phyloP scores from a whole-genome alignment of 192 early-diverging fungal species.

The Mortierella alpina region DNA sequence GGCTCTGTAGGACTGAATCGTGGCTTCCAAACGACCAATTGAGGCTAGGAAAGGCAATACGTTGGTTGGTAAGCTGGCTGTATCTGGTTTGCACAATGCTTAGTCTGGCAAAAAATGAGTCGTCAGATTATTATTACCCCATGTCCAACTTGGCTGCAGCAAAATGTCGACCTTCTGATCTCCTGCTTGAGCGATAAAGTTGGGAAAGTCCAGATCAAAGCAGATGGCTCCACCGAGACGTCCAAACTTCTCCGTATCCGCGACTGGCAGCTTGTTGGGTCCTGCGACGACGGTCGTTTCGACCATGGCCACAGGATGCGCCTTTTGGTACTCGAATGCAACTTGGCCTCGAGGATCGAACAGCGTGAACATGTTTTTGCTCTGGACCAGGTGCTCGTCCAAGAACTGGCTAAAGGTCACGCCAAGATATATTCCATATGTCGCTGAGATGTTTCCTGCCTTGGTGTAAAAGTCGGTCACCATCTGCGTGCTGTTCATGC shows the following conservation, averaged over 20 bases:
- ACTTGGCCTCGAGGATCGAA: conserved; percentile 42
- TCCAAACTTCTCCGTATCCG: conserved; percentile 51
- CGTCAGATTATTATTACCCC: conserved; percentile 36
- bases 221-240: conserved; percentile 57
- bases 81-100: too few relatives aligned
- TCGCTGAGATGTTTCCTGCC: conserved; percentile 33
- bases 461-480: not conserved
- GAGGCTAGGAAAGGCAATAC: conserved; percentile 34
- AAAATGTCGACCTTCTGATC: conserved; percentile 55
- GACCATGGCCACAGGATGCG: conserved; percentile 56
- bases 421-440: conserved; percentile 40
- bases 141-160: conserved; percentile 61
- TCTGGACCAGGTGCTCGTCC: conserved; percentile 1
- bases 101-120: not conserved
- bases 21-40: conserved; percentile 52
- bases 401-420: conserved; percentile 33
- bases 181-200: conserved; percentile 56
- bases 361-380: conserved; percentile 55
- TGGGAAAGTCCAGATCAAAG: conserved; percentile 60
- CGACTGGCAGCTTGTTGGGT: conserved; percentile 36
- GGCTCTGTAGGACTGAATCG: conserved; percentile 52
- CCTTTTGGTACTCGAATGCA: conserved; percentile 57
- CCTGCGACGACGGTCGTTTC: conserved; percentile 52
- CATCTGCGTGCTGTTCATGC: not conserved
- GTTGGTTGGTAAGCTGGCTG: not conserved